Base-by-base conservation (phyloP, 768 basidiomycete genomes). In the Russula foetens region DNA sequence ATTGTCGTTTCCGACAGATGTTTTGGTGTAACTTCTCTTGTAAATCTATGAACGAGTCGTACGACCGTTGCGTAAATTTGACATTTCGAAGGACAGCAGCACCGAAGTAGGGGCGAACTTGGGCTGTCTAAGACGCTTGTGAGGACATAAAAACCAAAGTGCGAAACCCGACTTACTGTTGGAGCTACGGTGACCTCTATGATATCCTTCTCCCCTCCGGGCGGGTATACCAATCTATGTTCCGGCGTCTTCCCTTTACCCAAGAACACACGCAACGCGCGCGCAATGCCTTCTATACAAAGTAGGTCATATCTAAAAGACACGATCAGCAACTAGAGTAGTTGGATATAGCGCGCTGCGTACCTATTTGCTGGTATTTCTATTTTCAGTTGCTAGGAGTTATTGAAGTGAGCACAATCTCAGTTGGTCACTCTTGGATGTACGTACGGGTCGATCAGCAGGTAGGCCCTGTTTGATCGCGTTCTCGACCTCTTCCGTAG, bases 21-120 rank as follows among this genome's bases (percentile, higher is more conserved):
- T 99, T 99, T 69, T 95, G 90, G 71, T 99, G 97, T 52, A 99
- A 79, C 74, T 98, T 99, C 71, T 99, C 97, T 75, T 99, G 97
- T n/a, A 99, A 77, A 70, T 98, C 97, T 67, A 99, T 96, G 82
- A 99, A 98, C 63, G 92, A 94, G 26, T 88, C 90, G 71, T 98
- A 98, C 41, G 91, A 93, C 53, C 81, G 79, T 45, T 84, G 84
- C 29, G 90, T 92, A 76, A 99, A 95, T 66, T 84, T 85, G 69
- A 98, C 75, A 68, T 95, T 89, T 64, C 97, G 90, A 49, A 99
- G 80, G 59, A 98, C 77, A 11, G 94, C 95, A 58, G 88, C 88
- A 6, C 92, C 93, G 68, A 98, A 94, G 75, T 84, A 86, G 0
- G 95, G 95, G 66, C 97, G 84, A 66, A 98, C 83, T 73, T 81